Evolutionary conservation across 805 yeast genomes (phyloP), one percentile per base, ranked within the genome.

Genomic region (Deakozyma indianensis): DNA sequence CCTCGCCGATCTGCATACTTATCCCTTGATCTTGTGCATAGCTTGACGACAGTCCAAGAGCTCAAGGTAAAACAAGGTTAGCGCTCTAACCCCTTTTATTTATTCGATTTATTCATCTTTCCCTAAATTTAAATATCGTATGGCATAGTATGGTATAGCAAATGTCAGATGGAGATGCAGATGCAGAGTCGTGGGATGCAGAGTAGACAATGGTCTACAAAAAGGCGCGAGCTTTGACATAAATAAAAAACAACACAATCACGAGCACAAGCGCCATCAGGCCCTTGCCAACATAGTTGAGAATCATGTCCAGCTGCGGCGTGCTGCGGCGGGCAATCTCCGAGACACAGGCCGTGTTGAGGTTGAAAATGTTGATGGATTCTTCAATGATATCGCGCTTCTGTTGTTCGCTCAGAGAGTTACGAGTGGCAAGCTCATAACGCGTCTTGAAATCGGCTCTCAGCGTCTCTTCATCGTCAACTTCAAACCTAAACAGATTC

Each of bases 401-500:
- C 62, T 84, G 83, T 35, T 64, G 65, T 61, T 84, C 94, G 2
- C 80, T 70, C 49, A 84, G 68, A n/a, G 64, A 66, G 52, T 77
- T 73, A 56, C 94, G 73, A 3, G 95, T 84, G 42, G 75, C 76
- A 46, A 83, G 65, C 64, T 84, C 94, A 61, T 79, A 84, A 53
- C 80, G 83, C 53, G 81, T 71, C 65, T 83, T 84, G 65, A 80
- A 85, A 24, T 66, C 59, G 43, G 77, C 62, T 58, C 92, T 73
- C 51, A 84, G 71, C 46, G 70, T 67, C 54, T 77, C 75, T 56
- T 78, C 83, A 55, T 80, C 84, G 16, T 75, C 77, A 35, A 73
- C 78, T 49, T 81, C 83, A 56, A 83, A 82, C 42, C 70, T 71
- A 65, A 75, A 84, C 56, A 84, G 77, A 57, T 81, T 78, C 1